phyloP scores from a whole-genome alignment of 306 rosid genomes.

The Pyrus pyrifolia region DNA sequence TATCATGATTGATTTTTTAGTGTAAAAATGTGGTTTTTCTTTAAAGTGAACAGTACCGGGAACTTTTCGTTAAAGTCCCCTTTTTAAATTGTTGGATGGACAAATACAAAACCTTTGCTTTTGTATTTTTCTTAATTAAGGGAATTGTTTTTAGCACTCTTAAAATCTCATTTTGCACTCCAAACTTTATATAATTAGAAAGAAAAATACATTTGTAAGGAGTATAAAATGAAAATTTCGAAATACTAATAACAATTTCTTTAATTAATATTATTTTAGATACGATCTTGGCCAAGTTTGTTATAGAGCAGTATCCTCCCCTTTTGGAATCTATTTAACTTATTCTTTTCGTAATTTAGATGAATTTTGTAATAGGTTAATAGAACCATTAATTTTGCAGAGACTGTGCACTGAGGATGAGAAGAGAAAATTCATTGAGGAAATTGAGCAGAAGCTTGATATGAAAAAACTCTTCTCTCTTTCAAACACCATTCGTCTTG shows the following conservation, averaged over 20 bases:
- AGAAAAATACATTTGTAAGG: too few relatives aligned
- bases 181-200: too few relatives aligned
- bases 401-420: slow-evolving; percentile 18
- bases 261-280: background rate
- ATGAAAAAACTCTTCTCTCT: slow-evolving; percentile 8
- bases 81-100: background rate
- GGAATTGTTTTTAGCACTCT: too few relatives aligned
- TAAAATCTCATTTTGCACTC: too few relatives aligned
- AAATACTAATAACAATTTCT: accelerated
- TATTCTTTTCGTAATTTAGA: background rate
- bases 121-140: background rate
- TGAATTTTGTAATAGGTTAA: background rate
- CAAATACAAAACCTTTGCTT: background rate
- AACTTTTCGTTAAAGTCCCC: too few relatives aligned
- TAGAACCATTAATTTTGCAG: slow-evolving; percentile 3
- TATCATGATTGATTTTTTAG: too few relatives aligned
- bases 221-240: too few relatives aligned
- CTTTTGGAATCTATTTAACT: background rate
- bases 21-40: too few relatives aligned
- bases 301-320: background rate
- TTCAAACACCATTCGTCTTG: slow-evolving; percentile 22
- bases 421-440: slow-evolving; percentile 22
- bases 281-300: background rate
- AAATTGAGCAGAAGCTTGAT: slow-evolving; percentile 27
- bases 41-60: too few relatives aligned